Evolutionary conservation across 2,329 filamentous ascomycete genomes (phyloP), one percentile per base, ranked within the genome.

Genomic region (Fusarium tjaetaba): DNA sequence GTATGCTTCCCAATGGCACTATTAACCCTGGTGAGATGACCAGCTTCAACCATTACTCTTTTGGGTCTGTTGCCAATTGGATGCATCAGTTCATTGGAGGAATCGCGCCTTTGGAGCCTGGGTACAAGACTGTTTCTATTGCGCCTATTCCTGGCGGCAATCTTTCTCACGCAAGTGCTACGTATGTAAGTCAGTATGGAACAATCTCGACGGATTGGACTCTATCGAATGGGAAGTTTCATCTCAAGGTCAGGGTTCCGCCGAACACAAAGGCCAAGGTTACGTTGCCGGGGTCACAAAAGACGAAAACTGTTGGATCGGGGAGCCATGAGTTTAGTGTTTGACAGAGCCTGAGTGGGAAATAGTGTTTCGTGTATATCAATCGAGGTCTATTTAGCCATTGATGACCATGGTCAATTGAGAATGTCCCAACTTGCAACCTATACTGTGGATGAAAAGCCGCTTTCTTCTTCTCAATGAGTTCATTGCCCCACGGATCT

Each of bases 21-120:
- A 72, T 87, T 22, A 88, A 88, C 61, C 79, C 83, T 0, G 83
- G 85, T 1, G 73, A 79, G 38, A 87, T 88, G 86, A 86, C 85
- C 0, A 86, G 84, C 24, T 86, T 86, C 68, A 87, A 87, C 38
- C 85, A 88, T 69, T 88, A 87, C 61, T 82, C 86, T 0, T 83
- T 86, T n/a, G 85, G 86, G 0, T 83, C 84, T 1, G 84, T 88
- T 2, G 84, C 82, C 4, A 81, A 85, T 65, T 88, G 85, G 84
- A 81, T 87, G 32, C 84, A 87, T 64, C 78, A 81, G 43, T 80
- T 79, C 8, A 79, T 86, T 16, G 85, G 83, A 3, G 85, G 85
- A 0, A 74, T 86, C 1, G 79, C 79, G 0, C 82, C 83, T 2
- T 77, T 78, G 4, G 80, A 82, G 43, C 81, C 84, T 0, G 84